Conservation (phyloP, 306 rosid species). For the Cucurbita ficifolia region DNA sequence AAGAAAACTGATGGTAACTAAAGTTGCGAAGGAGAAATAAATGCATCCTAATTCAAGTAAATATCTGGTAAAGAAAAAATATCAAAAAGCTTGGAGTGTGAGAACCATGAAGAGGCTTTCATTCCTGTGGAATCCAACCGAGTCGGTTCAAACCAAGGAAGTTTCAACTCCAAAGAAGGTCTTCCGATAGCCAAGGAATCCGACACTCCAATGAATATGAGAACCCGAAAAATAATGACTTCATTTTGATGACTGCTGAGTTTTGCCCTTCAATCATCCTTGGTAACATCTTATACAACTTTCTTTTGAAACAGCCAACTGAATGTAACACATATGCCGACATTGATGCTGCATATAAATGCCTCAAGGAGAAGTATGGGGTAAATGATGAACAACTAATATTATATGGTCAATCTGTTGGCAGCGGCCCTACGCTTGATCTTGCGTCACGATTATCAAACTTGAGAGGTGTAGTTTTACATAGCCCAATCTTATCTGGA, state of each 20-base stretch:
- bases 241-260: neutral
- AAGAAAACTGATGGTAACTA: too few species aligned
- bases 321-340: conserved; percentile 89
- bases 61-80: too few species aligned
- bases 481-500: conserved; percentile 87
- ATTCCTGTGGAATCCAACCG: too few species aligned
- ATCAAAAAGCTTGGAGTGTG: too few species aligned
- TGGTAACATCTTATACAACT: conserved; percentile 12
- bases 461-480: conserved; percentile 74
- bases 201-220: too few species aligned
- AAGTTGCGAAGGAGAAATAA: too few species aligned
- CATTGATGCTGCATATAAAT: conserved; percentile 81
- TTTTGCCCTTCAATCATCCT: neutral
- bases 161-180: too few species aligned
- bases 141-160: too few species aligned
- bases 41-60: too few species aligned
- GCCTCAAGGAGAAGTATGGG: conserved; percentile 72
- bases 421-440: conserved; percentile 91
- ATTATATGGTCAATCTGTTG: conserved; percentile 87
- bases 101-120: too few species aligned
- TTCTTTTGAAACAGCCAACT: conserved; percentile 65
- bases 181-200: too few species aligned
- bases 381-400: conserved; percentile 75
- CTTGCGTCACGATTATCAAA: conserved; percentile 66
- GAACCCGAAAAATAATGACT: neutral